A percentile compares a stretch with the other conserved stretches of the same genome.
Conservation (phyloP, 257 asterid genomes). For the Penstemon newberryi region DNA sequence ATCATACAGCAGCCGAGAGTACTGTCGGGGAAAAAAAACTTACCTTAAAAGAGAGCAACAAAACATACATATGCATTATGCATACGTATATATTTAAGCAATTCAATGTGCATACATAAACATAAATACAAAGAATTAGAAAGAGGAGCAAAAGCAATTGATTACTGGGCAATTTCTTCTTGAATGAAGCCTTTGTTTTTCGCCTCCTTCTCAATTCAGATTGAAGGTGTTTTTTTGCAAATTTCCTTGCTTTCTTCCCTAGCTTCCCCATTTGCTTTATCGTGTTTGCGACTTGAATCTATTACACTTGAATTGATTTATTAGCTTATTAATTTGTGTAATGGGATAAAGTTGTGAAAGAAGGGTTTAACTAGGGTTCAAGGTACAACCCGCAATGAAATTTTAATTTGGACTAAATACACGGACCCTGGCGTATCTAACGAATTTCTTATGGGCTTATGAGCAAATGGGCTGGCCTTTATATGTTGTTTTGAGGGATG, state of each 20-base stretch:
- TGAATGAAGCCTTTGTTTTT: conserved; percentile 66
- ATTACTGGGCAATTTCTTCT: conserved; percentile 62
- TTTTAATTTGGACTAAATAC: not conserved
- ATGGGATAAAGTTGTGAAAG: conserved; percentile 2
- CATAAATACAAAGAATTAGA: not conserved
- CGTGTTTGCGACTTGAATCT: not conserved
- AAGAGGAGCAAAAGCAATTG: not conserved
- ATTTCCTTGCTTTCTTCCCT: conserved; percentile 93
- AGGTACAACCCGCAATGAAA: conserved; percentile 26
- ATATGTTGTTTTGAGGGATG: no score
- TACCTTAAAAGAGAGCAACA: not conserved
- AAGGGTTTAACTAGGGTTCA: conserved; percentile 45
- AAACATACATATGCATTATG: no score
- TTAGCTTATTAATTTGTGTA: not conserved
- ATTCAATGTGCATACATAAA: conserved; percentile 15
- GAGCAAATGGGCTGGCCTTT: no score
- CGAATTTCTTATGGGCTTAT: no score
- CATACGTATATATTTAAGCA: not conserved
- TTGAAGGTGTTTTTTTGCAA: conserved; percentile 91
- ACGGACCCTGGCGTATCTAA: no score
- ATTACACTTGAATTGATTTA: not conserved
- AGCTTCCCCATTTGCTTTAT: conserved; percentile 65
- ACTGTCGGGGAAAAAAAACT: not conserved
- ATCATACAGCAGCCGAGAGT: conserved; percentile 1
- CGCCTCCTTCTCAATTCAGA: conserved; percentile 70